These are phyloP conservation scores for Condylostoma magnum DNA, from an alignment of 169 alveolate genomes.

Conservation along the genomic window DNA sequence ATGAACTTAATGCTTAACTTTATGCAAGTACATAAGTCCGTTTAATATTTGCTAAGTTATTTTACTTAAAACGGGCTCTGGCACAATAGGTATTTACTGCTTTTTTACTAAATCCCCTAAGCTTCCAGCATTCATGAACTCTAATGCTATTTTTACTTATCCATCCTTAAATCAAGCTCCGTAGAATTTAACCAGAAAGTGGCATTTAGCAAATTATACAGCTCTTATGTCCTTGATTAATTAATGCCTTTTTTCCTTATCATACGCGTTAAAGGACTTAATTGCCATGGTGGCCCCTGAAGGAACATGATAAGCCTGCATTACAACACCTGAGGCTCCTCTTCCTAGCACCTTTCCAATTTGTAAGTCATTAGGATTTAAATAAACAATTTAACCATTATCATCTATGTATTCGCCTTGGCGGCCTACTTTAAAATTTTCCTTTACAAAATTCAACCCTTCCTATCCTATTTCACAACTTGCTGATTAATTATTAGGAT, in stretches of 20 bases:
- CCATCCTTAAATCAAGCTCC: constrained; percentile 89
- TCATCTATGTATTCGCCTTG: background rate
- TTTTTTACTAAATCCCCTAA: constrained; percentile 62
- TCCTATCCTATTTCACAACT: too few relatives aligned
- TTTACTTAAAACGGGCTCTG: constrained; percentile 62
- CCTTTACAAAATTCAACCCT: constrained; percentile 27
- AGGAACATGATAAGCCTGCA: constrained; percentile 26
- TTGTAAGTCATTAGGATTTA: constrained; percentile 4
- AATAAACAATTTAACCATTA: background rate
- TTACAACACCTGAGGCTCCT: constrained; percentile 30
- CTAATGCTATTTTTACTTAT: constrained; percentile 78
- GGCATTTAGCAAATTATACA: constrained; percentile 58
- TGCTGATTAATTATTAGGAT: constrained; percentile 7
- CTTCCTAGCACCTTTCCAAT: constrained; percentile 7
- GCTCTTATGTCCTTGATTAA: constrained; percentile 76
- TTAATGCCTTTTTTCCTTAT: constrained; percentile 74
- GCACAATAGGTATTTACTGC: constrained; percentile 53
- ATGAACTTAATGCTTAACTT: constrained; percentile 77
- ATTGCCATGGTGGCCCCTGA: constrained; percentile 4
- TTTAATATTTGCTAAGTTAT: constrained; percentile 47
- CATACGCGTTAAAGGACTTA: constrained; percentile 63
- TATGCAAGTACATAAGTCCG: constrained; percentile 74
- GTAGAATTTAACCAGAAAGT: constrained; percentile 71
- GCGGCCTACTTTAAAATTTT: constrained; percentile 24
- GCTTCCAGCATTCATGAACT: constrained; percentile 87